phyloP scores from a whole-genome alignment of 345 rosid genomes.

The Murraya koenigii region DNA sequence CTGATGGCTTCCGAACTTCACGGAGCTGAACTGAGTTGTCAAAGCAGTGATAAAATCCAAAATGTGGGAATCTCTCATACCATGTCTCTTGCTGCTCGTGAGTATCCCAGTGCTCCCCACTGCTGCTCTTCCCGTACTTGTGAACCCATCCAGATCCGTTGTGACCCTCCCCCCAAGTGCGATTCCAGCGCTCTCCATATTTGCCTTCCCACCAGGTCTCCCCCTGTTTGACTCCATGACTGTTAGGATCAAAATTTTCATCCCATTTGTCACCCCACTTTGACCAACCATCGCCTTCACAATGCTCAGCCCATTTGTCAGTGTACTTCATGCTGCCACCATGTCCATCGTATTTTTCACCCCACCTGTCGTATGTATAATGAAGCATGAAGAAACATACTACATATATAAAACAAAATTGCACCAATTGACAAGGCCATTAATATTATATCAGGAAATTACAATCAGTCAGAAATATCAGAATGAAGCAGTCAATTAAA shows the following conservation, averaged over 20 bases:
- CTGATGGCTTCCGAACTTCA: slow-evolving; percentile 68
- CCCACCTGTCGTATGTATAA: slow-evolving; percentile 59
- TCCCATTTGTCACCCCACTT: slow-evolving; percentile 99
- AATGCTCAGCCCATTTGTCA: slow-evolving; percentile 93
- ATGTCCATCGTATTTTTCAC: slow-evolving; percentile 83
- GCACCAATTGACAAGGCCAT: not conserved
- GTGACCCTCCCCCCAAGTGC: slow-evolving; percentile 92
- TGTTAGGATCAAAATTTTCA: slow-evolving; percentile 65
- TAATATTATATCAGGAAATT: not conserved
- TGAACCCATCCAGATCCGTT: slow-evolving; percentile 94
- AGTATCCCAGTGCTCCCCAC: slow-evolving; percentile 96
- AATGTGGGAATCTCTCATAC: slow-evolving; percentile 96
- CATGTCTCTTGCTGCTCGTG: slow-evolving; percentile 74
- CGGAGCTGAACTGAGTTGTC: slow-evolving; percentile 84
- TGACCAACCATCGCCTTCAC: slow-evolving; percentile 80
- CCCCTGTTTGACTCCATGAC: slow-evolving; percentile 95
- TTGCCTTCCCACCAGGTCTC: slow-evolving; percentile 97
- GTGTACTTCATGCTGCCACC: slow-evolving; percentile 91
- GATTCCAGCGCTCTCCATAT: slow-evolving; percentile 81
- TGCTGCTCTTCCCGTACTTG: slow-evolving; percentile 94
- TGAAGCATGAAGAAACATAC: not conserved
- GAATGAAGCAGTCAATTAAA: not conserved
- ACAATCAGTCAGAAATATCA: not conserved
- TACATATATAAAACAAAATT: not conserved
- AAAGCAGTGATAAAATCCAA: slow-evolving; percentile 84